Percentiles rank a stretch among this genome's conserved stretches.
Conservation (phyloP, 352 stramenopile species). For the Phytopythium ostracodes region DNA sequence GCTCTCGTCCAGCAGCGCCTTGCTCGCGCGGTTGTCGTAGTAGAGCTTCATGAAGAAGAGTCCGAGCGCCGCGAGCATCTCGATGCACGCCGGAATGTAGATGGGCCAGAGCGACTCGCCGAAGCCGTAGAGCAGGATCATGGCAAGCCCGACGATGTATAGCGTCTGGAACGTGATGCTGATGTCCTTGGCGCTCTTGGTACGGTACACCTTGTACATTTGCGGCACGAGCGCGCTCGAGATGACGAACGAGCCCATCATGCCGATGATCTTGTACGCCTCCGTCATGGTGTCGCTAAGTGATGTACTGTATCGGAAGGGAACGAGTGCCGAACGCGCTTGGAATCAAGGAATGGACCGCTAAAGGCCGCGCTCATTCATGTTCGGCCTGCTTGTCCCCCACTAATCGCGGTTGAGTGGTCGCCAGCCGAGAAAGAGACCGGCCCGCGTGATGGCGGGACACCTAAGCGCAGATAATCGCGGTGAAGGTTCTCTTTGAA, state of each 20-base stretch:
- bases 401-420: slow-evolving; percentile 4
- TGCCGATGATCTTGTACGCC: slow-evolving; percentile 49
- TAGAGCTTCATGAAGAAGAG: slow-evolving; percentile 41
- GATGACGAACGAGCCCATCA: slow-evolving; percentile 59
- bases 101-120: slow-evolving; percentile 51
- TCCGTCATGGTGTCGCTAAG: slow-evolving; percentile 21
- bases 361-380: neutral
- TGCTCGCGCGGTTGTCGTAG: slow-evolving; percentile 25
- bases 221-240: slow-evolving; percentile 52
- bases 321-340: slow-evolving; percentile 1
- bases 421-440: no score
- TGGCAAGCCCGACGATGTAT: slow-evolving; percentile 33
- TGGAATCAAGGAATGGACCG: slow-evolving; percentile 15
- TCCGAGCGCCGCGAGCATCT: slow-evolving; percentile 28
- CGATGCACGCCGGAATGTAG: slow-evolving; percentile 47
- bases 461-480: neutral
- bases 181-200: slow-evolving; percentile 57
- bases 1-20: slow-evolving; percentile 13
- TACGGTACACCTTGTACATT: slow-evolving; percentile 55
- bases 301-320: no score
- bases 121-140: slow-evolving; percentile 44
- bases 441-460: neutral
- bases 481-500: neutral
- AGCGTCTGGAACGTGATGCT: slow-evolving; percentile 42
- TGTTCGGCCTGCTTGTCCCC: no score